A percentile compares a stretch with the other conserved stretches of the same genome.
Evolutionary conservation across 2,329 filamentous ascomycete genomes (phyloP).

Genomic region (Fusarium sp.): DNA sequence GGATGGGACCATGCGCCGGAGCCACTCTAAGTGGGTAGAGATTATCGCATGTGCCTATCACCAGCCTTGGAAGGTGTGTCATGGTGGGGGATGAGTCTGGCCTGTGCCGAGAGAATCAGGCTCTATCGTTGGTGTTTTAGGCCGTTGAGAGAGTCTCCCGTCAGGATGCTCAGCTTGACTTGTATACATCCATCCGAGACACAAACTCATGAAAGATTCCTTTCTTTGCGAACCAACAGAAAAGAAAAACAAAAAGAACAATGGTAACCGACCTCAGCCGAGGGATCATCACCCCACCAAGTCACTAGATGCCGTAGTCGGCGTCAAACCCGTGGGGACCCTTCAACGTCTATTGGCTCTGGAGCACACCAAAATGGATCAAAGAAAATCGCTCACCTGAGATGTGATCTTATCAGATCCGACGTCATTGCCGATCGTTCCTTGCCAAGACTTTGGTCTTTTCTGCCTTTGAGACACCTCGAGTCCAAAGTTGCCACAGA

Average conservation of each 20-base stretch:
- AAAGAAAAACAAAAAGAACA: neutral
- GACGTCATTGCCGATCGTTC: slow-evolving; percentile 28
- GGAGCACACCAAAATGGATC: neutral
- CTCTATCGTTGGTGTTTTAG: neutral
- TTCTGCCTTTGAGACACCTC: neutral
- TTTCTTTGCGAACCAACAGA: neutral
- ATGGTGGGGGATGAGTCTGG: slow-evolving; percentile 14
- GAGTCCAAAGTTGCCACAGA: too few species aligned
- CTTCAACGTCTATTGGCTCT: slow-evolving; percentile 3
- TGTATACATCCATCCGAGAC: too few species aligned
- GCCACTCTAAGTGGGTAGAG: slow-evolving; percentile 27
- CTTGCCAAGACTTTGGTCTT: neutral
- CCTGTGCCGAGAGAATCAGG: neutral
- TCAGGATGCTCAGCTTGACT: neutral
- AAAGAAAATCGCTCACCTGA: slow-evolving; percentile 36
- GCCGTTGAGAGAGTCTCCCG: neutral
- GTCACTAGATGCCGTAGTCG: slow-evolving; percentile 17
- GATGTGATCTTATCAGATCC: slow-evolving; percentile 30
- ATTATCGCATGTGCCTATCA: slow-evolving; percentile 26
- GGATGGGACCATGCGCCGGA: slow-evolving; percentile 14
- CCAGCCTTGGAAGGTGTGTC: slow-evolving; percentile 1
- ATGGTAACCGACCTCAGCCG: slow-evolving; percentile 16
- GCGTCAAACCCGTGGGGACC: slow-evolving; percentile 29
- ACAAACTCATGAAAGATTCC: neutral
- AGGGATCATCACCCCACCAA: slow-evolving; percentile 4